Percentiles rank a stretch among this genome's conserved stretches.
Evolutionary conservation across 2,329 filamentous ascomycete species (phyloP).

Genomic region (Zymoseptoria ardabiliae): DNA sequence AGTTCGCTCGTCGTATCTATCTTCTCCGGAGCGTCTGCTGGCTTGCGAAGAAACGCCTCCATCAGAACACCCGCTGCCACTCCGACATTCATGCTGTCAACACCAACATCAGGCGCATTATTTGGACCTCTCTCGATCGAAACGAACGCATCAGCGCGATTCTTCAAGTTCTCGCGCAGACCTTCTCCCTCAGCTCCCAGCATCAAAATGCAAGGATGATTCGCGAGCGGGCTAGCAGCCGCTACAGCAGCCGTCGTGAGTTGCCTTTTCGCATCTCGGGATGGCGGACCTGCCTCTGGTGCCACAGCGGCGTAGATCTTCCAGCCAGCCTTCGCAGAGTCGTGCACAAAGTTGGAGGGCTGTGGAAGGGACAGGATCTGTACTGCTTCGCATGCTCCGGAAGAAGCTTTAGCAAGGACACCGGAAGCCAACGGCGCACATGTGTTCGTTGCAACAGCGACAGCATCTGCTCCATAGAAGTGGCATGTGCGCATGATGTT

Average conservation of each 20-base stretch:
- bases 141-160: conserved; percentile 56
- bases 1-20: conserved; percentile 6
- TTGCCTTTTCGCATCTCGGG: conserved; percentile 2
- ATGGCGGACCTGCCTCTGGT: conserved; percentile 21
- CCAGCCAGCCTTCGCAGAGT: conserved; percentile 69
- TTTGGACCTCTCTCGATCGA: conserved; percentile 45
- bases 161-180: conserved; percentile 56
- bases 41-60: conserved; percentile 49
- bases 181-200: conserved; percentile 77
- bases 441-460: conserved; percentile 65
- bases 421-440: conserved; percentile 69
- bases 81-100: conserved; percentile 91
- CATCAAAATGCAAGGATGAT: conserved; percentile 66
- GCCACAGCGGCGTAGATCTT: conserved; percentile 67
- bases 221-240: conserved; percentile 18
- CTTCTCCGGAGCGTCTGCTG: conserved; percentile 9
- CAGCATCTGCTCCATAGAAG: conserved; percentile 81
- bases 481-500: conserved; percentile 81
- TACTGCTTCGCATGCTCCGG: conserved; percentile 77
- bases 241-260: conserved; percentile 15
- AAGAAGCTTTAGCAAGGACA: conserved; percentile 77
- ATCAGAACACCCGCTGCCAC: conserved; percentile 76
- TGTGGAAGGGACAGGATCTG: conserved; percentile 63
- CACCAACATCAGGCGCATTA: conserved; percentile 41
- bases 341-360: conserved; percentile 60